phyloP scores from a whole-genome alignment of 2,329 filamentous ascomycete species.

The Xylogone sp. region DNA sequence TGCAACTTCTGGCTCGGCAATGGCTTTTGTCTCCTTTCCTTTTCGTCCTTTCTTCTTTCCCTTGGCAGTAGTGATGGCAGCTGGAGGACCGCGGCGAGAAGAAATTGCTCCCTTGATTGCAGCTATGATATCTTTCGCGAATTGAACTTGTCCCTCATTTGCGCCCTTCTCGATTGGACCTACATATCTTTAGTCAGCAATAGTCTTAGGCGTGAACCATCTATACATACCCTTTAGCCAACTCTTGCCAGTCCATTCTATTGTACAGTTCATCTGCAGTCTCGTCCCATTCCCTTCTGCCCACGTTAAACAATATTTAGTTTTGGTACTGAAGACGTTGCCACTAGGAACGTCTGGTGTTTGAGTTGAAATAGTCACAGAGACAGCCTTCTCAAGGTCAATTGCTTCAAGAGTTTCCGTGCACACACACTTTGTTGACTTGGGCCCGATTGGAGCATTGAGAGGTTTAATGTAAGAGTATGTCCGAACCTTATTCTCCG shows the following conservation, averaged over 20 bases:
- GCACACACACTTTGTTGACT: slow-evolving; percentile 90
- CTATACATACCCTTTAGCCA: slow-evolving; percentile 79
- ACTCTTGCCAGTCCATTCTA: slow-evolving; percentile 97
- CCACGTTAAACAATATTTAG: slow-evolving; percentile 93
- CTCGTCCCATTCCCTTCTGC: slow-evolving; percentile 81
- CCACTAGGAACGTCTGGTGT: slow-evolving; percentile 95
- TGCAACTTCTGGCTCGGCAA: slow-evolving; percentile 34
- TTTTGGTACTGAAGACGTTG: slow-evolving; percentile 88
- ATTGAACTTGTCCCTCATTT: slow-evolving; percentile 81
- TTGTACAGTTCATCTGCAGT: slow-evolving; percentile 80
- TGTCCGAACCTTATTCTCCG: slow-evolving; percentile 69
- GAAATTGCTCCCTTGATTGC: slow-evolving; percentile 71
- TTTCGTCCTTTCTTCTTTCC: slow-evolving; percentile 47
- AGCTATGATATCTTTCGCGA: slow-evolving; percentile 75
- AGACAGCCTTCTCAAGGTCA: slow-evolving; percentile 83
- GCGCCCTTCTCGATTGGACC: slow-evolving; percentile 95
- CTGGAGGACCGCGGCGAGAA: slow-evolving; percentile 52
- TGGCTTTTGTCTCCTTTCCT: too few species aligned
- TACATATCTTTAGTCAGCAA: slow-evolving; percentile 31
- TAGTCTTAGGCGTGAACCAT: not conserved
- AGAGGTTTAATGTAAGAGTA: slow-evolving; percentile 93
- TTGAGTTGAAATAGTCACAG: slow-evolving; percentile 77
- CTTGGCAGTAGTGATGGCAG: slow-evolving; percentile 47
- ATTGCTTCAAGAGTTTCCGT: slow-evolving; percentile 78
- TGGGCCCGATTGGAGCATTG: slow-evolving; percentile 78